A percentile compares a stretch with the other conserved stretches of the same genome.
These are phyloP conservation scores for Solanum hybrid DNA, from an alignment of 305 asterid species.

Conservation along the genomic window DNA sequence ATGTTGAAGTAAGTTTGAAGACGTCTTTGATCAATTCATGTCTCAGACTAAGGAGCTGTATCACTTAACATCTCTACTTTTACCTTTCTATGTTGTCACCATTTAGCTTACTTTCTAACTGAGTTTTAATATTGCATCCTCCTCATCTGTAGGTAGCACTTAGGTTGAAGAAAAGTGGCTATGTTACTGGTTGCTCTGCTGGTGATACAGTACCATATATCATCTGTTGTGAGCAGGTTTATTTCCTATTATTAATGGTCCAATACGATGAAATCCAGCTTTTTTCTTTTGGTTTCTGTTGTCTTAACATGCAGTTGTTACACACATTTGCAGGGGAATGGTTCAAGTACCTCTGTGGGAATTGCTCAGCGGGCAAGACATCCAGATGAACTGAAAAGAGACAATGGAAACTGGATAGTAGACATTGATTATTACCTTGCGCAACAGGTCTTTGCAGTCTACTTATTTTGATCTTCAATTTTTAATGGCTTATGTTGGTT, in stretches of 20 bases:
- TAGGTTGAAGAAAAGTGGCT: conserved; percentile 76
- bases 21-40: not conserved
- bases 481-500: conserved; percentile 5
- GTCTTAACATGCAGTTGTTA: conserved; percentile 8
- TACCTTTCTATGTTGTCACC: not conserved
- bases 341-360: conserved; percentile 55
- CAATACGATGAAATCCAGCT: not conserved
- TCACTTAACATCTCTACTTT: not conserved
- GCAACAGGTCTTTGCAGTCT: conserved; percentile 58
- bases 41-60: not conserved
- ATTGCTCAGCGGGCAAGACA: conserved; percentile 98
- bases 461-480: conserved; percentile 8
- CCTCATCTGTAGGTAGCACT: conserved; percentile 68
- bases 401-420: conserved; percentile 71
- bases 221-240: conserved; percentile 90
- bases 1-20: conserved; percentile 69
- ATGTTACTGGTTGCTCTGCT: conserved; percentile 80
- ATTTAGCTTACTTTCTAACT: not conserved
- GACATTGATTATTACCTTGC: conserved; percentile 96
- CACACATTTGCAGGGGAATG: conserved; percentile 49
- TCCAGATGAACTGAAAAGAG: conserved; percentile 86
- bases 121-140: conserved; percentile 8
- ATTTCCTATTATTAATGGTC: not conserved
- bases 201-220: conserved; percentile 96
- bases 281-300: not conserved